Base-by-base conservation (phyloP, 2,329 filamentous ascomycete species). In the Fusarium sp. region DNA sequence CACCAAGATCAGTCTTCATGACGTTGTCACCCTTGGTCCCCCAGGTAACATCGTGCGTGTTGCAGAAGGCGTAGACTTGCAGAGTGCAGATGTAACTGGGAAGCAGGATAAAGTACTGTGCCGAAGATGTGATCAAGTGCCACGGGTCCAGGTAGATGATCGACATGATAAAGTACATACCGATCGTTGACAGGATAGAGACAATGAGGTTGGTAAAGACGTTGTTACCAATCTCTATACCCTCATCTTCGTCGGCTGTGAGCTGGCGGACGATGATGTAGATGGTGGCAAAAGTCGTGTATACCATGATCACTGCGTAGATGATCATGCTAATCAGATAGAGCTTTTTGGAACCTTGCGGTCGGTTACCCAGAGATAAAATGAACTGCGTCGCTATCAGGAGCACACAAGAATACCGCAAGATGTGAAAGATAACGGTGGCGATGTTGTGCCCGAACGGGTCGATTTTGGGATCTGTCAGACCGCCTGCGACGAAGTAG, bases 61-160 rank as follows among this genome's bases (percentile, higher is more conserved):
- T 71, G 41, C 69, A 98, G 77, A 99, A 99, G 38, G 95, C 95
- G 78, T 99, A 99, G 17, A 98, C 93, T 76, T 99, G 95, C 3
- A 99, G 84, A 0, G 92, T 98, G 80, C 95, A 98, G 77, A 99
- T 96, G 80, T 98, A 99, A 35, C 84, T 89, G 0, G 95, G 95
- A 32, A 99, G 82, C 23, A 99, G 87, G 42, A 93, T 84, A 74
- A 99, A 97, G 81, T 99, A 99, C 75, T 97, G 93, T 1, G 83
- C 86, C 0, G 91, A 88, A 0, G 89, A 94, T 11, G 95, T 99
- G 78, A 99, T 90, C 91, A 99, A 95, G 81, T 99, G 95, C 95
- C 95, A 99, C 0, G 95, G 95, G 69, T 99, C 96, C 42, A 99
- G 86, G 77, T 99, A 99, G 58, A 99, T 79, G 79, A 99, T 92